Conservation (phyloP, 768 basidiomycete genomes). For the Termitomyces sp. region DNA sequence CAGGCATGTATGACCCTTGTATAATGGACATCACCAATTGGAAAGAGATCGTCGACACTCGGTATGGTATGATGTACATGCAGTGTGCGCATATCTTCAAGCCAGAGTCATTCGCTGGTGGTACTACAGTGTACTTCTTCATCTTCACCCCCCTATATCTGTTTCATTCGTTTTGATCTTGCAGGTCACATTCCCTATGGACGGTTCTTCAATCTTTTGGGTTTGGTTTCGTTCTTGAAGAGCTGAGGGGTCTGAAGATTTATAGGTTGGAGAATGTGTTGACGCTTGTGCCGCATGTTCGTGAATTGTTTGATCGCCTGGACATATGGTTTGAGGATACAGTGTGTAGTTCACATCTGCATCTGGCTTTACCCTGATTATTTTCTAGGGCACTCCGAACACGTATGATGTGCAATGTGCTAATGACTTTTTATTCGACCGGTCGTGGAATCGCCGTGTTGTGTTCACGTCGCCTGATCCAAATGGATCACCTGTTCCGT, state of each 20-base stretch:
- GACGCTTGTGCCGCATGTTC: too few species aligned
- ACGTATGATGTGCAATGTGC: too few species aligned
- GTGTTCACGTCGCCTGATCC: conserved; percentile 29
- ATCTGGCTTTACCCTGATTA: conserved; percentile 24
- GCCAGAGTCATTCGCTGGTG: conserved; percentile 19
- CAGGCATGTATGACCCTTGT: conserved; percentile 22
- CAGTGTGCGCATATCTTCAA: conserved; percentile 29
- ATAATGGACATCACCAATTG: conserved; percentile 13
- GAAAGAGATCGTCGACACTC: neutral
- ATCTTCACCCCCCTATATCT: conserved; percentile 8
- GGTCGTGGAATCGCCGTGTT: conserved; percentile 21
- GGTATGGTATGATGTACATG: neutral
- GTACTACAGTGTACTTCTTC: conserved; percentile 1
- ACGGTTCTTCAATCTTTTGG: too few species aligned
- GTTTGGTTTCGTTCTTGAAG: too few species aligned
- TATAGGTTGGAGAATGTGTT: too few species aligned
- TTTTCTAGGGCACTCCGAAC: conserved; percentile 19
- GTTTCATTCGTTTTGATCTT: too few species aligned
- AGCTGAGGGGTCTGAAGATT: too few species aligned
- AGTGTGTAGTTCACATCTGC: conserved; percentile 10
- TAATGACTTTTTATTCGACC: conserved; percentile 20
- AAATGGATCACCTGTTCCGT: conserved; percentile 29
- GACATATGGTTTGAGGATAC: too few species aligned
- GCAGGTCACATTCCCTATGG: too few species aligned
- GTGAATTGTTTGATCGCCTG: too few species aligned